A percentile compares a stretch with the other conserved stretches of the same genome.
Evolutionary conservation across 176 grass and related monocot genomes (phyloP).

Genomic region (Microstegium vimineum): DNA sequence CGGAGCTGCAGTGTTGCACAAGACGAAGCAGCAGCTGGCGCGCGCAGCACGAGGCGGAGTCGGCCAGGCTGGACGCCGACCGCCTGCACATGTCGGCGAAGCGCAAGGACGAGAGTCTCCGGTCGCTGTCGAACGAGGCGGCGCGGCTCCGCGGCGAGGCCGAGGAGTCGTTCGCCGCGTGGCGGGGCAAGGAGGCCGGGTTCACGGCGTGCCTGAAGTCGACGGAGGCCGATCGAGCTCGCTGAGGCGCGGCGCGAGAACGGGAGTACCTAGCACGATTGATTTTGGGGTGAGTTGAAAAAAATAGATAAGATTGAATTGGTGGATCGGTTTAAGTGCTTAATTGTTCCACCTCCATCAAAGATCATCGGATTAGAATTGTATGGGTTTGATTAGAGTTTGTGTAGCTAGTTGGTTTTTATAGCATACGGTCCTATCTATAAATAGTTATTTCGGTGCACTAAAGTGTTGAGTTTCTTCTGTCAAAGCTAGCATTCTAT

Average conservation of each 20-base stretch:
- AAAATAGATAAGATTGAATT: too few species aligned
- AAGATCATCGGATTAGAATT: too few species aligned
- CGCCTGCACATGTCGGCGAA: conserved; percentile 38
- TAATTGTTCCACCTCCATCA: too few species aligned
- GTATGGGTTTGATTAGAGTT: too few species aligned
- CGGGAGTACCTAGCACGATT: too few species aligned
- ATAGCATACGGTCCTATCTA: too few species aligned
- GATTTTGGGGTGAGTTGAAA: too few species aligned
- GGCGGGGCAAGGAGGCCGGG: conserved; percentile 65
- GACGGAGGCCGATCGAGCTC: conserved; percentile 60
- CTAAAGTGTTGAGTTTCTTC: too few species aligned
- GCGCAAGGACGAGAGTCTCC: conserved; percentile 53
- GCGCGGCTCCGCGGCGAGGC: conserved; percentile 46
- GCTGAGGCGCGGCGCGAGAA: conserved; percentile 42
- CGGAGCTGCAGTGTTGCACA: conserved; percentile 50
- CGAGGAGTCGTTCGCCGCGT: conserved; percentile 62
- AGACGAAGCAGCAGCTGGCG: conserved; percentile 38
- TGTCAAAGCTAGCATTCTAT: too few species aligned
- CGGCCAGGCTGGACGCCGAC: conserved; percentile 46
- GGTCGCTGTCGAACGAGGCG: conserved; percentile 38
- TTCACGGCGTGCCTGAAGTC: conserved; percentile 73
- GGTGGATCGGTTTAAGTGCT: too few species aligned
- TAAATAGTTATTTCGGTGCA: too few species aligned
- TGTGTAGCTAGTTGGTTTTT: too few species aligned
- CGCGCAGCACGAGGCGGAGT: conserved; percentile 52